phyloP scores from a whole-genome alignment of 108 stramenopile genomes.

The Mayamaea pseudoterrestris region DNA sequence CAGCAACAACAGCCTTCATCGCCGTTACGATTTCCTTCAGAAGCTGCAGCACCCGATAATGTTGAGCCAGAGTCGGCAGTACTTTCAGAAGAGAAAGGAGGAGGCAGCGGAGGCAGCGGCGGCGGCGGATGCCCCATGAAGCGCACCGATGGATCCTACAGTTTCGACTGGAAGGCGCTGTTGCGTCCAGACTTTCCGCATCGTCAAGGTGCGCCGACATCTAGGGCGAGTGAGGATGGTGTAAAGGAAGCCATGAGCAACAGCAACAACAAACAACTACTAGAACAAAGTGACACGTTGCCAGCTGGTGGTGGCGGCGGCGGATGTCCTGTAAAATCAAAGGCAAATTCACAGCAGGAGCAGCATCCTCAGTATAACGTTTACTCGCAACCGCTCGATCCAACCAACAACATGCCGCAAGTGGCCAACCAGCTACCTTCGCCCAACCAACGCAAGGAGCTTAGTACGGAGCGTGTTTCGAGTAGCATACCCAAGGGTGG shows the following conservation, averaged over 20 bases:
- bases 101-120: no score
- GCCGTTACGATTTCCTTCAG: no score
- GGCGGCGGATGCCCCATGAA: slow-evolving; percentile 33
- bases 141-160: slow-evolving; percentile 25
- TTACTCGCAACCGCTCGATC: slow-evolving; percentile 94
- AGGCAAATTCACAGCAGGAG: slow-evolving; percentile 18
- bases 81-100: no score
- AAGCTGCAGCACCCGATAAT: no score
- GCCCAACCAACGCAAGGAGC: slow-evolving; percentile 32
- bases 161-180: slow-evolving; percentile 19
- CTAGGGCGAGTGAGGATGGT: no score
- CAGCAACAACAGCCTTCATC: background rate
- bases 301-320: background rate
- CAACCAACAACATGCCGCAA: slow-evolving; percentile 93
- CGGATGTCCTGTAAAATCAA: slow-evolving; percentile 38
- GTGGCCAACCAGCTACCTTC: slow-evolving; percentile 62
- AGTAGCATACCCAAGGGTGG: slow-evolving; percentile 83
- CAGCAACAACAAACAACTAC: background rate
- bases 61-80: no score
- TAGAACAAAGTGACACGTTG: background rate
- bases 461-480: slow-evolving; percentile 76
- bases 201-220: slow-evolving; percentile 15
- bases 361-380: slow-evolving; percentile 83
- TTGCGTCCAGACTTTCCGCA: slow-evolving; percentile 19
- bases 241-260: no score